Evolutionary conservation across 805 yeast species (phyloP), one percentile per base, ranked within the genome.

Genomic region (Wickerhamomyces ciferrii): DNA sequence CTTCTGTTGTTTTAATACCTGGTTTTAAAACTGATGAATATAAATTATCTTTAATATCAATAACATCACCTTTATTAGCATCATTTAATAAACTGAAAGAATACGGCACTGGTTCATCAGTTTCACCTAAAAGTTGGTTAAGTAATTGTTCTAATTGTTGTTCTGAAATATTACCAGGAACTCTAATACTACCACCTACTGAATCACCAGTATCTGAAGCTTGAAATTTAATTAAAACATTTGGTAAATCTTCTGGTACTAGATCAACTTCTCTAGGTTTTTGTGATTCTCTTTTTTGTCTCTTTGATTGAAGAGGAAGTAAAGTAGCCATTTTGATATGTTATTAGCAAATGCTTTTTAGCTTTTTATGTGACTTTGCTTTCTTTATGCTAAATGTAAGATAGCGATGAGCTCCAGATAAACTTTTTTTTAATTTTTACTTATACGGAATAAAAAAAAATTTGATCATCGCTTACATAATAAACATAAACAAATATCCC

Each of bases 131-230:
- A 42, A 94, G 68, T 59, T 87, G 86, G 64, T 94, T 94, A 56
- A 94, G 71, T 43, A 94, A 75, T 63, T 89, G 84, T 67, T 92
- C 97, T 45, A 94, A 75, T 66, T 94, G 97, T 54, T 81, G 78
- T 55, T 87, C 96, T 3, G 85, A 78, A 47, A 89, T 83, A 23
- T 79, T 83, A 17, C 97, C 97, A 4, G 98, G 99, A 7, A 94
- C 96, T 61, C 97, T 78, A 41, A 91, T 68, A 14, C 88, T 82
- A 5, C 92, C 88, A 10, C 97, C 96, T 20, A 86, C 75, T 2
- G 80, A 68, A 50, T 87, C 95, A 43, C 97, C 97, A 8, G 96
- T 82, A 58, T 91, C 98, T 11, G 96, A 81, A 2, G 98, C 96
- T 64, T 89, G 92, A 65, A 92, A 90, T 62, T 83, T 85, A 48